Evolutionary conservation across 2,329 filamentous ascomycete genomes (phyloP), one percentile per base, ranked within the genome.

Genomic region (Xylariaceae sp.): DNA sequence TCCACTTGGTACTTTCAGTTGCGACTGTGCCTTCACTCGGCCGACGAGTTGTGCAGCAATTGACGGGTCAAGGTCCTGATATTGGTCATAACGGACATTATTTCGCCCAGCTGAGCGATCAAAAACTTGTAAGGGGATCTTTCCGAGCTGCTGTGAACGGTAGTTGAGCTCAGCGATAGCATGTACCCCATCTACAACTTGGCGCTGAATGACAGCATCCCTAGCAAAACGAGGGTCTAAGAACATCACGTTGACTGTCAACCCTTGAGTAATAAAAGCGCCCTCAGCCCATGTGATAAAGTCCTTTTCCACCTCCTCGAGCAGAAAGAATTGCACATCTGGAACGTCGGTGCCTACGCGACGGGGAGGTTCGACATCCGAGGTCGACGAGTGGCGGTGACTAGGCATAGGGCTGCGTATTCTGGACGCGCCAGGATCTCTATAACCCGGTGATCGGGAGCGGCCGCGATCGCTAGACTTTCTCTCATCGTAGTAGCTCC

Each of bases 111-210:
- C 77, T 33, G 81, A 85, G 21, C 90, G 84, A 66, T 95, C 86
- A 60, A 96, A 96, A 5, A 95, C 80, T 57, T 92, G 88, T 3
- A 96, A 71, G 0, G 86, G 80, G 40, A 97, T 85, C 61, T 85
- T 90, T 53, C 83, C 82, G 2, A 77, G 77, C 25, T 75, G 73
- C 59, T 95, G 85, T 19, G 88, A 80, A 37, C 75, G 73, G 40
- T 81, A 73, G 49, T 86, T 83, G 12, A 97, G 76, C 57, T 89
- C 85, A 5, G 88, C 82, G 12, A 96, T 86, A 7, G 86, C 92
- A 41, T 88, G 78, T 1, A 96, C 92, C 16, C 93, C 92, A 65
- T 97, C 91, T 10, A 91, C 71, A 29, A 94, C 87, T 62, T 95
- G 89, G 42, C 87, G 79, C 55, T 88, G 83, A 42, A 96, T 80